Conservation (phyloP, 352 stramenopile genomes). For the Globisporangium viniferum region DNA sequence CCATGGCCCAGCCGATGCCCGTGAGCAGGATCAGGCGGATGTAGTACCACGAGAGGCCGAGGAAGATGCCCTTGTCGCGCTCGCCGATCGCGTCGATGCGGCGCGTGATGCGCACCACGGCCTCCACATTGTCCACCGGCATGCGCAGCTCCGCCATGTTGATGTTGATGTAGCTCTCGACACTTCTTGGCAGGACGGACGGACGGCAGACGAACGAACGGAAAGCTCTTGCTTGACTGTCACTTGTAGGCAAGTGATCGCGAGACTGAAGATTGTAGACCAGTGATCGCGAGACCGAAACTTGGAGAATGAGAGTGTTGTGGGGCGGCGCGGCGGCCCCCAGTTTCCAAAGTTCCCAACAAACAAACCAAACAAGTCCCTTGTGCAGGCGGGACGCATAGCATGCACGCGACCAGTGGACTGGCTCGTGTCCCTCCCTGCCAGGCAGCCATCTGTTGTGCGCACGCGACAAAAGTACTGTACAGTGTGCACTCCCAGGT, state of each 20-base stretch:
- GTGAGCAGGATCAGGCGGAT: constrained; percentile 62
- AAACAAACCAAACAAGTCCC: too few relatives aligned
- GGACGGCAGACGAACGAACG: background rate
- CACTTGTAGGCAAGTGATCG: constrained; percentile 18
- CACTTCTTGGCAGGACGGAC: constrained; percentile 2
- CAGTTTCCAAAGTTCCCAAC: too few relatives aligned
- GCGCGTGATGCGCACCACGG: constrained; percentile 58
- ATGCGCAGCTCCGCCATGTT: constrained; percentile 11
- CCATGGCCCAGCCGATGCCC: constrained; percentile 68
- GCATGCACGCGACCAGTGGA: background rate
- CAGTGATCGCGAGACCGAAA: constrained; percentile 20
- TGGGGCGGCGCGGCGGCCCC: too few relatives aligned
- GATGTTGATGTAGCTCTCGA: background rate
- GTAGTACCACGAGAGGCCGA: constrained; percentile 71
- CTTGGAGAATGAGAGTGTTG: constrained; percentile 16
- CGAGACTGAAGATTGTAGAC: constrained; percentile 16
- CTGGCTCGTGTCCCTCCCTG: background rate
- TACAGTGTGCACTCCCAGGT: background rate
- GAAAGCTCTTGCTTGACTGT: constrained; percentile 1
- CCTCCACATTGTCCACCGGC: constrained; percentile 36
- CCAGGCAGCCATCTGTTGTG: too few relatives aligned
- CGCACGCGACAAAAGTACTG: too few relatives aligned
- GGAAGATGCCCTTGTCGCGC: constrained; percentile 36
- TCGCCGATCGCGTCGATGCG: constrained; percentile 67
- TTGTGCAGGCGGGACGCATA: background rate